Evolutionary conservation across 768 basidiomycete species (phyloP).

Genomic region (Favolaschia claudopus): DNA sequence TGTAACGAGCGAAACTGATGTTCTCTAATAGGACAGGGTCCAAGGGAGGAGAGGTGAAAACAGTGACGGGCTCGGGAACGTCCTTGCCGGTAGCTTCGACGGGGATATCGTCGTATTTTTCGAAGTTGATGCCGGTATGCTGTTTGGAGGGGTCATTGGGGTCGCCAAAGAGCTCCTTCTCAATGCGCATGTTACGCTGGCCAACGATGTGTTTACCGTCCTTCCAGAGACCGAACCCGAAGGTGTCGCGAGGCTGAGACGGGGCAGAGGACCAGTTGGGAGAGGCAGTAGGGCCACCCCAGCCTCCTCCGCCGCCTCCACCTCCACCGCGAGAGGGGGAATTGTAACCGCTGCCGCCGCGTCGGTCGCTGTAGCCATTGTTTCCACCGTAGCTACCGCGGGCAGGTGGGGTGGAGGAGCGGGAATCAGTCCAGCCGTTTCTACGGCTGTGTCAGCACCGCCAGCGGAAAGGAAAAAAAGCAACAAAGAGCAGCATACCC

Average conservation of each 20-base stretch:
- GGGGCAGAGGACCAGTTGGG: slow-evolving; percentile 48
- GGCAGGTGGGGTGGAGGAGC: slow-evolving; percentile 68
- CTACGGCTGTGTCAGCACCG: slow-evolving; percentile 38
- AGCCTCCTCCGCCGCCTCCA: slow-evolving; percentile 50
- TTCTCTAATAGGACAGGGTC: slow-evolving; percentile 96
- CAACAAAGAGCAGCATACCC: slow-evolving; percentile 53
- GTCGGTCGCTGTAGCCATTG: slow-evolving; percentile 49
- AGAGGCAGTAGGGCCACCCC: slow-evolving; percentile 45
- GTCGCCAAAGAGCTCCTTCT: slow-evolving; percentile 97
- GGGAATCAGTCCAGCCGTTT: slow-evolving; percentile 81
- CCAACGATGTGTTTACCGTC: slow-evolving; percentile 91
- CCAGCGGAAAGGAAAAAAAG: slow-evolving; percentile 21
- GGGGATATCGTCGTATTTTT: slow-evolving; percentile 99
- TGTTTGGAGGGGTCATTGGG: slow-evolving; percentile 84
- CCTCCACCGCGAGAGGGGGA: slow-evolving; percentile 50
- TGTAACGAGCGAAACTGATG: slow-evolving; percentile 91
- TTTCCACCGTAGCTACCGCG: slow-evolving; percentile 55
- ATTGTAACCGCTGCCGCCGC: slow-evolving; percentile 44
- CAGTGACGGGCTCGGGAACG: slow-evolving; percentile 93
- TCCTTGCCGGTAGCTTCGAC: slow-evolving; percentile 97
- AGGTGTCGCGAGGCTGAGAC: slow-evolving; percentile 57
- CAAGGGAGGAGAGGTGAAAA: slow-evolving; percentile 88
- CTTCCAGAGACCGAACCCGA: slow-evolving; percentile 83
- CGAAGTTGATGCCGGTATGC: slow-evolving; percentile 98
- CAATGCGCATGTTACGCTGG: slow-evolving; percentile 82